These are phyloP conservation scores for Sugiyamaella japonica DNA, from an alignment of 1,139 yeast genomes.

Conservation along the genomic window DNA sequence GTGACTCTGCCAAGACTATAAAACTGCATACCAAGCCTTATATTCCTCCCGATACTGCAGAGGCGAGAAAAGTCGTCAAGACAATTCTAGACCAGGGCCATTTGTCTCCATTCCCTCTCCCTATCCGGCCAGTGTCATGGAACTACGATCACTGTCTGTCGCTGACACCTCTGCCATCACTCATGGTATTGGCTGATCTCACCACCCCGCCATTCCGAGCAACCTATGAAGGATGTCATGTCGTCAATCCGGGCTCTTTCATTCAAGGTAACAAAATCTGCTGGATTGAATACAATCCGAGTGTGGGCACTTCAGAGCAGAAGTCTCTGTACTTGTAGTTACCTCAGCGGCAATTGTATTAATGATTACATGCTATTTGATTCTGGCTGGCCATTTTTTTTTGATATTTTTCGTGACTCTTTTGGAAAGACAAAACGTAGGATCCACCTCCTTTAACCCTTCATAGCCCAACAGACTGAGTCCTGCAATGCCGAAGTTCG, in stretches of 20 bases:
- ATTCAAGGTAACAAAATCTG: constrained; percentile 50
- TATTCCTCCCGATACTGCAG: constrained; percentile 48
- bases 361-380: background rate
- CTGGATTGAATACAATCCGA: constrained; percentile 71
- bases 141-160: constrained; percentile 68
- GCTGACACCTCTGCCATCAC: constrained; percentile 71
- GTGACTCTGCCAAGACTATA: constrained; percentile 21
- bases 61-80: constrained; percentile 73
- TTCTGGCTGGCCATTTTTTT: background rate
- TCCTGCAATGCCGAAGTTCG: constrained; percentile 87
- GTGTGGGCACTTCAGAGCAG: constrained; percentile 26
- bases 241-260: constrained; percentile 68
- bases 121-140: constrained; percentile 64
- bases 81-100: constrained; percentile 86
- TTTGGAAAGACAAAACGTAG: constrained; percentile 81
- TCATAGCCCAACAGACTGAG: constrained; percentile 68
- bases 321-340: constrained; percentile 25
- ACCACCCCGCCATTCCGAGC: constrained; percentile 71
- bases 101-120: constrained; percentile 71
- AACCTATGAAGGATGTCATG: constrained; percentile 79
- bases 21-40: constrained; percentile 25
- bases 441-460: constrained; percentile 64
- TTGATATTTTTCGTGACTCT: constrained; percentile 38
- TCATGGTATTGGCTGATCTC: constrained; percentile 59
- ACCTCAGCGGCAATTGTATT: too few species aligned